Evolutionary conservation across 2,329 filamentous ascomycete species (phyloP), one percentile per base, ranked within the genome.

Genomic region (Cladosporium phlei): DNA sequence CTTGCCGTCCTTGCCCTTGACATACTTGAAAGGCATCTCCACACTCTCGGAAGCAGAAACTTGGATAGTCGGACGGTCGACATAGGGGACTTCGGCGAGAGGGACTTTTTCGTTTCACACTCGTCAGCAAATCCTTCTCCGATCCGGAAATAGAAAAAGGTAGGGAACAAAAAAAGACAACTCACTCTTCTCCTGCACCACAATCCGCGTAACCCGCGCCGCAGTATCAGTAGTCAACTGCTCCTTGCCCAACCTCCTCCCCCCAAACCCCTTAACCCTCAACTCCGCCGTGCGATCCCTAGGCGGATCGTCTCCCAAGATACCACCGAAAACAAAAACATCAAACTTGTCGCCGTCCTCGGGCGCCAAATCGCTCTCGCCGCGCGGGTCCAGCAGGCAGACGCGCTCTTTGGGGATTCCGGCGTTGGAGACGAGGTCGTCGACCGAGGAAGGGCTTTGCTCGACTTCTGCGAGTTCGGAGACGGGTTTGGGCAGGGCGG

Each of bases 141-240:
- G n/a, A n/a, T n/a, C n/a, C n/a, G n/a, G n/a, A n/a, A n/a, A n/a
- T n/a, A n/a, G n/a, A n/a, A n/a, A n/a, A n/a, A n/a, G n/a, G n/a
- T n/a, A n/a, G n/a, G n/a, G n/a, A n/a, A n/a, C n/a, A n/a, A n/a
- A n/a, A n/a, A n/a, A n/a, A n/a, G 9, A 20, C 2, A 10, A 27
- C 78, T 54, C 68, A 94, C 90, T 78, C 71, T 85, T 85, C 55
- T 90, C 80, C 61, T 95, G 86, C 9, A 90, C 82, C 5, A 97
- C 86, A 57, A 94, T 84, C 55, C 93, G 80, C 24, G 93, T 97
- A 34, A 96, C 91, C 55, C 93, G 79, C 40, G 96, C 93, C 4
- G 93, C 93, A 16, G 93, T 98, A 66, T 98, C 93, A 4, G 93
- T 98, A 3, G 93, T 97, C 91, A 98, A 96, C 69, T 98, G 93